These are phyloP conservation scores for Cylindrodendrum hubeiense DNA, from an alignment of 2,329 filamentous ascomycete genomes.

Conservation along the genomic window DNA sequence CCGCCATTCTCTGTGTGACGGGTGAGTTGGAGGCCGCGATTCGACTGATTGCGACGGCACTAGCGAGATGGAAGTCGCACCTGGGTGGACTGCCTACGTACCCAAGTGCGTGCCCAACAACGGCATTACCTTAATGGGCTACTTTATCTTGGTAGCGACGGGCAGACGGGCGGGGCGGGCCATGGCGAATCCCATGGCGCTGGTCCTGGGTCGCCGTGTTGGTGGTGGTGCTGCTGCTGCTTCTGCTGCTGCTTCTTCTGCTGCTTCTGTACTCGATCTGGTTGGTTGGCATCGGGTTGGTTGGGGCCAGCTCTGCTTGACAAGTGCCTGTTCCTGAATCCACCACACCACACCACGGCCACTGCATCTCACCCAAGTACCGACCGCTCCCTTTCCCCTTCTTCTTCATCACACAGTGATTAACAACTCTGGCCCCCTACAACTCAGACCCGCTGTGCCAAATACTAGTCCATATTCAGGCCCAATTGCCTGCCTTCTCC, in stretches of 20 bases:
- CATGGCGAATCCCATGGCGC: slow-evolving; percentile 13
- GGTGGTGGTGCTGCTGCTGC: background rate
- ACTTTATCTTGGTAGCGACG: background rate
- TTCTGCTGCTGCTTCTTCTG: no score
- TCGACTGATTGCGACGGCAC: slow-evolving; percentile 4
- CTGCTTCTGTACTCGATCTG: background rate
- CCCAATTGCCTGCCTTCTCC: slow-evolving; percentile 12
- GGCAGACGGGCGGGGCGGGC: background rate
- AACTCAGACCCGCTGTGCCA: slow-evolving; percentile 1
- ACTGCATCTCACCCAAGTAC: background rate
- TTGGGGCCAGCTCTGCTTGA: background rate
- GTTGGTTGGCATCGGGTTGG: slow-evolving; percentile 8
- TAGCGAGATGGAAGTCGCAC: slow-evolving; percentile 4
- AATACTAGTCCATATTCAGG: slow-evolving; percentile 3
- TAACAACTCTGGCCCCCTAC: background rate
- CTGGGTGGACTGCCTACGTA: background rate
- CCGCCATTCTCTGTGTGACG: background rate
- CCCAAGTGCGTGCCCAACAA: background rate
- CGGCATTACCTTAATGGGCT: background rate
- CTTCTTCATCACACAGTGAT: background rate
- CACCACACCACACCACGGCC: slow-evolving; percentile 12
- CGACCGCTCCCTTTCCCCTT: slow-evolving; percentile 1
- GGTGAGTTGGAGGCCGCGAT: background rate
- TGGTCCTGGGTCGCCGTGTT: slow-evolving; percentile 1
- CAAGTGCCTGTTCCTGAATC: slow-evolving; percentile 19